These are phyloP conservation scores for Calonectria pseudoturangicola DNA, from an alignment of 2,329 filamentous ascomycete genomes.

Conservation along the genomic window DNA sequence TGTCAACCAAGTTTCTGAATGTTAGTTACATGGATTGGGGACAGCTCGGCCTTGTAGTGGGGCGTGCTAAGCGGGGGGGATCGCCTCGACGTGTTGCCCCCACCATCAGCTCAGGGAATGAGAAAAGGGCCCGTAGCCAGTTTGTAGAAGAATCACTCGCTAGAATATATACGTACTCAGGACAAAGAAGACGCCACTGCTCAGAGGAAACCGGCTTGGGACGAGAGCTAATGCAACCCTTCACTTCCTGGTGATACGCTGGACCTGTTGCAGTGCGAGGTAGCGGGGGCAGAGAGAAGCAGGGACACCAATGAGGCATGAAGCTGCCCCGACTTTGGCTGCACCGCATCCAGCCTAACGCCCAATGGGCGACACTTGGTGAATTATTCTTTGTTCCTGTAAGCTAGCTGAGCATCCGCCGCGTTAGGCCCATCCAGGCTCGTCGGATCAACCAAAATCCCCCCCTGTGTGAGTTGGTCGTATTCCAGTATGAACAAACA, in stretches of 20 bases:
- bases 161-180: background rate
- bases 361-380: background rate
- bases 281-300: background rate
- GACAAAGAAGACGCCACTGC: background rate
- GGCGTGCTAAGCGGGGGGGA: background rate
- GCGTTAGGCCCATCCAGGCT: background rate
- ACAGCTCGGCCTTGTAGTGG: background rate
- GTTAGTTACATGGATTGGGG: background rate
- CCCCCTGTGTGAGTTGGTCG: slow-evolving; percentile 5
- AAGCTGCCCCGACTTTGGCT: slow-evolving; percentile 5
- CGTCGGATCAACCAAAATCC: slow-evolving; percentile 23
- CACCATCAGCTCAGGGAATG: background rate
- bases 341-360: background rate
- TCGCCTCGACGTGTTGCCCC: slow-evolving; percentile 10
- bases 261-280: background rate
- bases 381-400: background rate
- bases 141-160: slow-evolving; percentile 4
- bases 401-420: background rate
- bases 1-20: background rate
- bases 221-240: background rate
- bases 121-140: background rate
- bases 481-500: background rate
- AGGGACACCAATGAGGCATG: background rate
- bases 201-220: background rate
- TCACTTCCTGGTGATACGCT: background rate